Evolutionary conservation across 495 filamentous ascomycete genomes (phyloP), one percentile per base, ranked within the genome.

Genomic region (Penicillium dipodomyicola): DNA sequence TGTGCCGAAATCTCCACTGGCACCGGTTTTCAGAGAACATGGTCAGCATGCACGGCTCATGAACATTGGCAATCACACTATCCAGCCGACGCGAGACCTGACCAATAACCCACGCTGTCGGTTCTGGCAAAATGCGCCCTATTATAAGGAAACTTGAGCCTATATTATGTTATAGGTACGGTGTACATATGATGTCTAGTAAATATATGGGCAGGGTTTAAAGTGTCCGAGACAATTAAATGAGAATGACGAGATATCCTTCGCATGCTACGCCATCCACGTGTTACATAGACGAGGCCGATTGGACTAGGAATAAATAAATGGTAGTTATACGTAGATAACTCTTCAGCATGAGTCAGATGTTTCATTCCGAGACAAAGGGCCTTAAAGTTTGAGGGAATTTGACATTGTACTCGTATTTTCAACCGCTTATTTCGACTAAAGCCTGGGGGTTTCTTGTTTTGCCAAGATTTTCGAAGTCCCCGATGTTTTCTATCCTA

Each of bases 21-120:
- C 76, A 1, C 76, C 77, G 11, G 39, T 48, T 5, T 81, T 85
- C 52, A 49, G 61, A 17, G 54, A 63, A 35, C 78, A 78, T 63
- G 77, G 77, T 0, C n/a, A 54, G 12, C 48, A 71, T 51, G 71
- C 65, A 29, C 63, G 61, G 7, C 65, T 82, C 14, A 43, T 80
- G 58, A 67, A 76, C 48, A 56, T 84, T 39, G 75, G 75, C 22
- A 61, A 70, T 23, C 58, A 65, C 7, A 68, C 68, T 15, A 78
- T 84, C 37, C 65, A 59, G 4, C 54, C 68, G 29, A 69, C 69
- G 37, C 67, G 56, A 58, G 81, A 84, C 64, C 61, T 67, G 10
- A 72, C 73, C 17, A 72, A 71, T 7, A 82, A 78, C 52, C 53
- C 49, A 30, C 61, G 82, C n/a, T 79, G 76, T 65, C 42, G 49